These are phyloP conservation scores for Colletotrichum liriopes DNA, from an alignment of 2,329 filamentous ascomycete genomes.

Conservation along the genomic window DNA sequence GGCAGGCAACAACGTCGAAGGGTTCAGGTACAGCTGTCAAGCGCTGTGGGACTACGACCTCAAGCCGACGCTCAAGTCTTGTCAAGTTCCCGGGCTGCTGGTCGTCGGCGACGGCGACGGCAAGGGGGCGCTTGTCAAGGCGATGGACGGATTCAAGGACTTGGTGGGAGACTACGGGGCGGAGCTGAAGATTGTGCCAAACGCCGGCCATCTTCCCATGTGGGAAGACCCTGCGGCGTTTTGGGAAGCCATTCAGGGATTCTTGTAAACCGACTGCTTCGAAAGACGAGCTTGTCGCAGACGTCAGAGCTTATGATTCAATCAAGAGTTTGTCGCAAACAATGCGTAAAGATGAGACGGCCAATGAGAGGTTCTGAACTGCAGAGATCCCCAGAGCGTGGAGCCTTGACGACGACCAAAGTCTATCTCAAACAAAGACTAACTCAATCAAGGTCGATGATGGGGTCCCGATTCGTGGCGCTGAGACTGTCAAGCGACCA, in stretches of 20 bases:
- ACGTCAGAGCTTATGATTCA: not conserved
- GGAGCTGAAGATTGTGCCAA: slow-evolving; percentile 76
- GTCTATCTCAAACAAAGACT: slow-evolving; percentile 31
- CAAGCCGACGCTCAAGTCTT: slow-evolving; percentile 67
- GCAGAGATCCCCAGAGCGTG: not conserved
- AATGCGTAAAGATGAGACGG: not conserved
- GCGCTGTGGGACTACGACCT: slow-evolving; percentile 83
- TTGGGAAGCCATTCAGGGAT: slow-evolving; percentile 73
- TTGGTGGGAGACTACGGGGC: slow-evolving; percentile 69
- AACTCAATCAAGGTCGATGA: slow-evolving; percentile 9
- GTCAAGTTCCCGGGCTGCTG: slow-evolving; percentile 74
- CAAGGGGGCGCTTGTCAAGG: slow-evolving; percentile 78
- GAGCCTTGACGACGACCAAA: slow-evolving; percentile 13
- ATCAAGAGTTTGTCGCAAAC: slow-evolving; percentile 19
- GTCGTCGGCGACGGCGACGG: slow-evolving; percentile 83
- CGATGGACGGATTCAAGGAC: slow-evolving; percentile 82
- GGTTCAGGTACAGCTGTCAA: slow-evolving; percentile 78
- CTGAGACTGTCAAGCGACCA: slow-evolving; percentile 12
- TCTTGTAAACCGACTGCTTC: slow-evolving; percentile 59
- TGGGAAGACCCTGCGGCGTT: slow-evolving; percentile 81
- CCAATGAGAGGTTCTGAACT: slow-evolving; percentile 1
- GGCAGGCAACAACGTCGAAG: slow-evolving; percentile 76
- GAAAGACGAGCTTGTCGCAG: not conserved
- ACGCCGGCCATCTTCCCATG: slow-evolving; percentile 88
- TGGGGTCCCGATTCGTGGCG: slow-evolving; percentile 21